Evolutionary conservation across 192 early-diverging fungal species (phyloP).

Genomic region (Mycoemilia scoparia): DNA sequence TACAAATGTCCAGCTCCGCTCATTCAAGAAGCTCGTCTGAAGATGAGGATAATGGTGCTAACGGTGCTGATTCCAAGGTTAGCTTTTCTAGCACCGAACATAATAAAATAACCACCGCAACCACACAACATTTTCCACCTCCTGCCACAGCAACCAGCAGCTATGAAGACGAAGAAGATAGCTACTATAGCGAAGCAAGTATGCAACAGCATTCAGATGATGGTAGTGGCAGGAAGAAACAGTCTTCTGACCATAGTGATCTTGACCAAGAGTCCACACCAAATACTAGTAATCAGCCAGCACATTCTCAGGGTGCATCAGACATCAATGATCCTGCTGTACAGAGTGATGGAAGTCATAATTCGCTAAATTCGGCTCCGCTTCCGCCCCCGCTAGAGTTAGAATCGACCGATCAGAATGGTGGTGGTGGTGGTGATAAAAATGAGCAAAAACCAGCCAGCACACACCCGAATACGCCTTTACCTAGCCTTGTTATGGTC

Average conservation of each 20-base stretch:
- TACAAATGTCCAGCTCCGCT: too few relatives aligned
- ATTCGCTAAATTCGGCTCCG: not conserved
- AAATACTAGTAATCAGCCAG: slow-evolving; percentile 3
- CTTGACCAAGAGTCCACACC: slow-evolving; percentile 7
- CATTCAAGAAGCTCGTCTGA: too few relatives aligned
- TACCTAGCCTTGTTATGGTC: slow-evolving; percentile 37
- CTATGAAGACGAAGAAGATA: not conserved
- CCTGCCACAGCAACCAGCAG: too few relatives aligned
- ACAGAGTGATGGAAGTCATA: not conserved
- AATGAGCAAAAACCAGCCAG: too few relatives aligned
- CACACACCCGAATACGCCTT: too few relatives aligned
- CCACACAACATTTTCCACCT: too few relatives aligned
- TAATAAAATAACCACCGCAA: too few relatives aligned
- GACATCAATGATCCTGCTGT: not conserved
- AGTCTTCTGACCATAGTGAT: slow-evolving; percentile 1
- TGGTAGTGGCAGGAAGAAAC: not conserved
- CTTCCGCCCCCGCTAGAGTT: not conserved
- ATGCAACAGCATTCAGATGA: not conserved
- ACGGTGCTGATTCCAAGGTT: too few relatives aligned
- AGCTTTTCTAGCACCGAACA: too few relatives aligned
- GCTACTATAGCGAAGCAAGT: not conserved
- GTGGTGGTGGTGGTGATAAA: too few relatives aligned
- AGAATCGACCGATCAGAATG: too few relatives aligned
- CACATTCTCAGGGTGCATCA: not conserved
- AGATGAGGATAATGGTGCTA: too few relatives aligned